Percentiles rank a stretch among this genome's conserved stretches.
Evolutionary conservation across 257 asterid genomes (phyloP).

Genomic region (Prunella vulgaris): DNA sequence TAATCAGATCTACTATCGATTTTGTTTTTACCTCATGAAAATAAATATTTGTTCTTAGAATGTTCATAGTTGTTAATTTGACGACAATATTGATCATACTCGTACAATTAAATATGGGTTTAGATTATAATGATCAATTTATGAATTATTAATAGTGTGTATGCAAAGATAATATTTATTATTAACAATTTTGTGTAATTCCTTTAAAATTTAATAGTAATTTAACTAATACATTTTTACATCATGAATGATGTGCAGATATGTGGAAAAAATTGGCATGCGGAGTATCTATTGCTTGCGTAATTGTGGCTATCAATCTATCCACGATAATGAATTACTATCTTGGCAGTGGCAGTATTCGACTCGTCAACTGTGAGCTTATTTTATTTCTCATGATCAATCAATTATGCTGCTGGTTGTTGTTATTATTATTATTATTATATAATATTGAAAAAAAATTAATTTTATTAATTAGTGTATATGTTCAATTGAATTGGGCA

Average conservation of each 20-base stretch:
- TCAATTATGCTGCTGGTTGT: background rate
- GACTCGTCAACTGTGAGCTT: background rate
- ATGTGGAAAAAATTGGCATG: constrained; percentile 27
- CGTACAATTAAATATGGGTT: background rate
- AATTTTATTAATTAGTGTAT: background rate
- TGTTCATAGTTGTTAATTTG: background rate
- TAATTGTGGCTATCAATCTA: constrained; percentile 37
- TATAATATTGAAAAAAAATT: too few species aligned
- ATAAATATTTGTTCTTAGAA: too few species aligned
- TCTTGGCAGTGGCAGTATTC: constrained; percentile 15
- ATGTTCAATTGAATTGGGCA: too few species aligned
- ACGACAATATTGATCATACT: background rate
- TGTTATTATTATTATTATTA: too few species aligned
- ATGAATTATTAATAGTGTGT: too few species aligned
- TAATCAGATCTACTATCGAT: too few species aligned
- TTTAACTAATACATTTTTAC: too few species aligned
- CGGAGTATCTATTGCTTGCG: constrained; percentile 31
- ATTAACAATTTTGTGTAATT: too few species aligned
- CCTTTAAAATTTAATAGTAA: too few species aligned
- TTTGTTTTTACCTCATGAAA: too few species aligned
- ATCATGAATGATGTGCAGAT: background rate
- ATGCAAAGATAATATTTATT: too few species aligned
- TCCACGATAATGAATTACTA: constrained; percentile 27
- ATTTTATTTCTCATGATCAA: background rate
- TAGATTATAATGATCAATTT: background rate